phyloP scores from a whole-genome alignment of 345 rosid genomes.

The Camelina neglecta region DNA sequence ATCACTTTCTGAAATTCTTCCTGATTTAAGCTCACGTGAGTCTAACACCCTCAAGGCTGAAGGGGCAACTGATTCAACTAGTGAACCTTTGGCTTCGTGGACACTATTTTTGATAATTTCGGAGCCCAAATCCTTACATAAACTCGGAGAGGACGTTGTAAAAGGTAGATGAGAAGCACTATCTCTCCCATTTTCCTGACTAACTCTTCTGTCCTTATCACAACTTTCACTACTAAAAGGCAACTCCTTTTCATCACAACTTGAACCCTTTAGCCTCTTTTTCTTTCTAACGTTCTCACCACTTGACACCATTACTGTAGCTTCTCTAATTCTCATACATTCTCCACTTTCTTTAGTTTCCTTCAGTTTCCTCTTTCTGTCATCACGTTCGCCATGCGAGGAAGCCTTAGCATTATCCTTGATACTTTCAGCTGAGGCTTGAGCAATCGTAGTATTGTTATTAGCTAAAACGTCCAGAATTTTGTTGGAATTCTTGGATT shows the following conservation, averaged over 20 bases:
- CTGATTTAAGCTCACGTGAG: conserved; percentile 44
- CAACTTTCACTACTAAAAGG: conserved; percentile 55
- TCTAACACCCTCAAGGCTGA: conserved; percentile 50
- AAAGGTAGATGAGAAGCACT: conserved; percentile 40
- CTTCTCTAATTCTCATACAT: conserved; percentile 44
- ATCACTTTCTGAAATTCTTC: conserved; percentile 41
- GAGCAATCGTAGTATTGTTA: conserved; percentile 46
- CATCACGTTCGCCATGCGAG: conserved; percentile 46
- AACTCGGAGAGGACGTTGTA: conserved; percentile 67
- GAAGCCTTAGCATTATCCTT: conserved; percentile 43
- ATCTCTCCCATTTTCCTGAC: conserved; percentile 42
- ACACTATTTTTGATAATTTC: conserved; percentile 42
- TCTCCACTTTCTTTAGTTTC: conserved; percentile 49
- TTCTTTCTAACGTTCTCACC: conserved; percentile 61
- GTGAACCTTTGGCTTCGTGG: conserved; percentile 53
- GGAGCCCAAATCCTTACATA: conserved; percentile 73
- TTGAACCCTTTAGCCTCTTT: conserved; percentile 65
- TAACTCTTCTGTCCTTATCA: conserved; percentile 56
- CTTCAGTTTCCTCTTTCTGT: conserved; percentile 69
- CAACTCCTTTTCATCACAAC: conserved; percentile 65
- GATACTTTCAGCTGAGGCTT: conserved; percentile 46
- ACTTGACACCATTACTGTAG: conserved; percentile 46
- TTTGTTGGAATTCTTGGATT: conserved; percentile 48
- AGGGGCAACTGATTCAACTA: conserved; percentile 62
- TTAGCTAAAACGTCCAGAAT: conserved; percentile 47